Conservation (phyloP, 1,284 basidiomycete genomes). For the Vanrija pseudolonga region DNA sequence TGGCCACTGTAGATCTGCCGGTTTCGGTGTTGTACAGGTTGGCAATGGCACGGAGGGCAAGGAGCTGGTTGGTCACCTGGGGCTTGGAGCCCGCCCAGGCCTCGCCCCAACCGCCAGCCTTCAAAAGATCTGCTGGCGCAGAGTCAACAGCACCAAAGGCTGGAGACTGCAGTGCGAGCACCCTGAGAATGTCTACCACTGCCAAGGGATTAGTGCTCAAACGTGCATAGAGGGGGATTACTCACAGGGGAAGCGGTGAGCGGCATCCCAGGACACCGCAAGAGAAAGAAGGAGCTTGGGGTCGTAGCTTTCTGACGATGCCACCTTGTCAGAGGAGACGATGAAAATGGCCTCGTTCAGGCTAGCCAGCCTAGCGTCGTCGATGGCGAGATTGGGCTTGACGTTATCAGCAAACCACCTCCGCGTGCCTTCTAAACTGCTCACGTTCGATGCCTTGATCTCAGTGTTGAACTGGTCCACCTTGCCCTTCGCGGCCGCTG, state of each 20-base stretch:
- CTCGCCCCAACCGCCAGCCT: conserved; percentile 64
- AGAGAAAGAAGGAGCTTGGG: conserved; percentile 63
- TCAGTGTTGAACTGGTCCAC: conserved; percentile 73
- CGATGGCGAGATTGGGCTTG: conserved; percentile 68
- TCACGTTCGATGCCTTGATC: conserved; percentile 51
- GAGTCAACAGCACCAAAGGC: conserved; percentile 52
- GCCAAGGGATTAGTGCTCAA: conserved; percentile 1
- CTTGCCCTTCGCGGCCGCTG: conserved; percentile 80
- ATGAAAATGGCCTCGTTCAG: conserved; percentile 12
- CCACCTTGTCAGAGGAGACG: conserved; percentile 7
- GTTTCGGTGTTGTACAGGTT: conserved; percentile 61
- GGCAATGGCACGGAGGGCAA: conserved; percentile 75
- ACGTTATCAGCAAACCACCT: not conserved
- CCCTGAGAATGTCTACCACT: conserved; percentile 84
- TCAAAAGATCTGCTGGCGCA: conserved; percentile 59
- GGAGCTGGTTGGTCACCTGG: conserved; percentile 77
- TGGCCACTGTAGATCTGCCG: conserved; percentile 54
- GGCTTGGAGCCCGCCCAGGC: conserved; percentile 60
- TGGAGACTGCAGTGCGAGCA: conserved; percentile 66
- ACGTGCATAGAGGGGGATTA: conserved; percentile 6
- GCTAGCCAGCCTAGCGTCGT: conserved; percentile 52
- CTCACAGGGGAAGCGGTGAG: conserved; percentile 76
- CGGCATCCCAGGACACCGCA: conserved; percentile 72
- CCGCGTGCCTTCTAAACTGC: not conserved
- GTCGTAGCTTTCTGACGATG: conserved; percentile 51